Conservation (phyloP, 768 basidiomycete genomes). For the Xanthoconium stramineum region DNA sequence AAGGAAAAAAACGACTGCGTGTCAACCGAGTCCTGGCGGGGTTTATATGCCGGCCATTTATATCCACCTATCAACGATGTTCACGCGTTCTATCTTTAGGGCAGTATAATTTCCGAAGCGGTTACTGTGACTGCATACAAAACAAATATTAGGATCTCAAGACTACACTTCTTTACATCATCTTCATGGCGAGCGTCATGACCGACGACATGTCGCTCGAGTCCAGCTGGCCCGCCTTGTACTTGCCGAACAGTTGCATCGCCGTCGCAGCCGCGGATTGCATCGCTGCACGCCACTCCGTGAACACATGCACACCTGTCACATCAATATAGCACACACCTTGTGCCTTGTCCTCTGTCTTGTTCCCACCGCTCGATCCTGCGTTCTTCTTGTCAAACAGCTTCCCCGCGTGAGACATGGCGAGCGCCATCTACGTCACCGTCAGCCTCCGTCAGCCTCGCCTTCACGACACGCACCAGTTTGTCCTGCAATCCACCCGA, state of each 20-base stretch:
- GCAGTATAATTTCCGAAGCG: background rate
- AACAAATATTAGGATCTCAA: too few species aligned
- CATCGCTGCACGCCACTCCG: constrained; percentile 22
- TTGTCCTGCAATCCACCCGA: constrained; percentile 29
- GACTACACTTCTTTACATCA: constrained; percentile 11
- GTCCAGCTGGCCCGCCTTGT: constrained; percentile 26
- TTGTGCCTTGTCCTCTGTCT: constrained; percentile 25
- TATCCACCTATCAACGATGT: background rate
- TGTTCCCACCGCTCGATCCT: constrained; percentile 10
- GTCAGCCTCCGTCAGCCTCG: background rate
- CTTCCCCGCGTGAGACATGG: constrained; percentile 33
- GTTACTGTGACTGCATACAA: background rate
- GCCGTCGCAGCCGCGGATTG: constrained; percentile 30
- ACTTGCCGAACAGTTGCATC: constrained; percentile 26
- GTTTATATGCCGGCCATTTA: constrained; percentile 14
- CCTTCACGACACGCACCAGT: constrained; percentile 17
- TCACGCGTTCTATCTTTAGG: background rate
- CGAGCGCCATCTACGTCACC: constrained; percentile 21
- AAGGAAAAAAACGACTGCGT: background rate
- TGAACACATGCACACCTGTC: background rate
- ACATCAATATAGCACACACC: constrained; percentile 11
- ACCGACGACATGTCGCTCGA: constrained; percentile 29
- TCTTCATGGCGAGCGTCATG: constrained; percentile 25
- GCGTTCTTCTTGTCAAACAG: constrained; percentile 32
- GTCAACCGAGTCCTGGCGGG: background rate